Base-by-base conservation (phyloP, 768 basidiomycete species). In the Termitomyces sp. region DNA sequence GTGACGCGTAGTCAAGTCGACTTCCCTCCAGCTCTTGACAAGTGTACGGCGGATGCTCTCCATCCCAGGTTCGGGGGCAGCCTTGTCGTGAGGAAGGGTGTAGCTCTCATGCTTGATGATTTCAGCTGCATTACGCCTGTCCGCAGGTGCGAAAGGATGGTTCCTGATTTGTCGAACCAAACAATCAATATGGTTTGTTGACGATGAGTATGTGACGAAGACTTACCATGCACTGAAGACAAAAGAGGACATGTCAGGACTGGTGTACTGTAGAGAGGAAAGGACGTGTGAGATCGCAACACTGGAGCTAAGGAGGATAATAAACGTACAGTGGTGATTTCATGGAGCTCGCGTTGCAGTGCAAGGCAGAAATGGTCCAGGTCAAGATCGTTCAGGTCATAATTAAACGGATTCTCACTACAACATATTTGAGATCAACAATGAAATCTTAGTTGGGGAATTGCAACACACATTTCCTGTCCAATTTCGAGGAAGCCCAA, bases 401-500 rank as follows among this genome's bases (percentile, higher is more conserved):
- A 86, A 63, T 81, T 79, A 76, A 86, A 85, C 0, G 84, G 84
- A 63, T 85, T 84, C 67, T 85, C 84, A 62, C 83, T 85, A 57
- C 3, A 37, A 50, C 21, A 7, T 35, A 50, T 19, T 56, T 35
- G 8, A 15, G 26, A 28, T 63, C 21, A 61, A 42, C 11, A 17
- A 33, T 28, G 17, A 14, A 9, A 28, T 3, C 7, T 1, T 28
- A 1, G 8, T 40, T 7, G 3, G 15, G 8, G 26, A 26, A n/a
- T 35, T 26, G 21, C n/a, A 11, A 62, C 73, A 11, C 55, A 79
- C 83, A 85, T 85, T 64, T 85, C 84, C 63, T 84, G 82, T 21
- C 84, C 83, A 53, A 85, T 85, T 63, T 86, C 84, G 28, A 87
- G 75, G 77, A 87, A 85, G 38, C 84, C 84, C 35, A 84, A 73